Conservation (phyloP, 345 rosid genomes). For the Isatis tinctoria region DNA sequence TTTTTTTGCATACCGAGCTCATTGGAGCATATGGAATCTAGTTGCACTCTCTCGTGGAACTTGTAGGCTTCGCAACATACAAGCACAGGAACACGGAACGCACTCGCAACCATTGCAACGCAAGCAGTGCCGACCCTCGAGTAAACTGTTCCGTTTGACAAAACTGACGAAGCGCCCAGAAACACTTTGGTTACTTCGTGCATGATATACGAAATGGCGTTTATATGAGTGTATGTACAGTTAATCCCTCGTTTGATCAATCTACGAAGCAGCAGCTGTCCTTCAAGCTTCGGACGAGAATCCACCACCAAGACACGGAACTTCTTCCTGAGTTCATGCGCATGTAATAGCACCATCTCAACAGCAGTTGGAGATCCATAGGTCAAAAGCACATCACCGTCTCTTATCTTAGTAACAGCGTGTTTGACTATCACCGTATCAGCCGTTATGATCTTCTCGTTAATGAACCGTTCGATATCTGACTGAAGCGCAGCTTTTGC, state of each 20-base stretch:
- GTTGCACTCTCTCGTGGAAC: constrained; percentile 91
- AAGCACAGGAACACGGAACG: constrained; percentile 73
- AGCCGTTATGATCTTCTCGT: constrained; percentile 74
- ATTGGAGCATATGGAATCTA: constrained; percentile 92
- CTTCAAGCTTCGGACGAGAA: constrained; percentile 94
- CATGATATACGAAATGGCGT: constrained; percentile 90
- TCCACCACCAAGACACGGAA: constrained; percentile 89
- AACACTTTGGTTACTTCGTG: constrained; percentile 92
- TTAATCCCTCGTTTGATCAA: constrained; percentile 74
- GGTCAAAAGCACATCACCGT: constrained; percentile 93
- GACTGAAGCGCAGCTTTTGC: constrained; percentile 64
- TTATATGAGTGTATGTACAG: constrained; percentile 86
- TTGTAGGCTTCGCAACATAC: constrained; percentile 97
- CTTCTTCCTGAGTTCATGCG: constrained; percentile 78
- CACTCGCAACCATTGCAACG: constrained; percentile 96
- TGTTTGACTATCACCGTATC: constrained; percentile 74
- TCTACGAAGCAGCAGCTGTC: constrained; percentile 77
- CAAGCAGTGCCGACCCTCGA: constrained; percentile 95
- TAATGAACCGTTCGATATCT: constrained; percentile 80
- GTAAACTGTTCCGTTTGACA: constrained; percentile 95
- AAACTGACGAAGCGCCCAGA: constrained; percentile 88
- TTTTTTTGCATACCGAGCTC: constrained; percentile 80
- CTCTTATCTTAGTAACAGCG: constrained; percentile 85
- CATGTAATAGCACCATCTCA: constrained; percentile 82
- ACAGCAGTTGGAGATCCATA: constrained; percentile 86